Percentiles rank a stretch among this genome's conserved stretches.
These are phyloP conservation scores for Alternaria conjuncta DNA, from an alignment of 2,329 filamentous ascomycete species.

Conservation along the genomic window DNA sequence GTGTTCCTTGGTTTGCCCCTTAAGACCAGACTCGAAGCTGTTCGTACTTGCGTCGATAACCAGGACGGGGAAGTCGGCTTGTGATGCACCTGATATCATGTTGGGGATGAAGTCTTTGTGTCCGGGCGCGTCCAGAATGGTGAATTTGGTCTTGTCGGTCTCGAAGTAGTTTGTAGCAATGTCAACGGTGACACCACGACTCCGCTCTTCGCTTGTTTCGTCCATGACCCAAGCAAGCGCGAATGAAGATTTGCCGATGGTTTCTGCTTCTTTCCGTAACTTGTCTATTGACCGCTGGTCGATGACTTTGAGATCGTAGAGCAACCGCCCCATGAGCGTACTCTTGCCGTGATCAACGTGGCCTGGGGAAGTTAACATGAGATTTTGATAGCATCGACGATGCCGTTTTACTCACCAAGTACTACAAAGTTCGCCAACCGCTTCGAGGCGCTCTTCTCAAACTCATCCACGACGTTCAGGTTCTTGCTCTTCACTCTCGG, in stretches of 20 bases:
- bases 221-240: conserved; percentile 97
- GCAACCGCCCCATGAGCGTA: conserved; percentile 92
- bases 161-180: conserved; percentile 95
- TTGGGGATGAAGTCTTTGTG: conserved; percentile 97
- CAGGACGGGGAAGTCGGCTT: conserved; percentile 93
- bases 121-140: conserved; percentile 92
- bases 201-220: conserved; percentile 86
- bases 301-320: conserved; percentile 87
- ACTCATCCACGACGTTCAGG: conserved; percentile 82
- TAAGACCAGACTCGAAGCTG: conserved; percentile 91
- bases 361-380: conserved; percentile 57
- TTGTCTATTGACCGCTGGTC: conserved; percentile 88
- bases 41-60: conserved; percentile 91
- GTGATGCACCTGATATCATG: conserved; percentile 96
- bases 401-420: conserved; percentile 68
- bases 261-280: conserved; percentile 86
- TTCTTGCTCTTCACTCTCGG: conserved; percentile 73
- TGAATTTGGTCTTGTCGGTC: conserved; percentile 85
- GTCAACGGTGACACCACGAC: conserved; percentile 92
- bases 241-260: conserved; percentile 92
- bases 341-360: conserved; percentile 98
- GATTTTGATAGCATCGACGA: neutral
- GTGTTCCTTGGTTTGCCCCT: conserved; percentile 93
- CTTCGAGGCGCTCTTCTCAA: conserved; percentile 76
- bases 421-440: conserved; percentile 89